These are phyloP conservation scores for Agrocybe praecox DNA, from an alignment of 768 basidiomycete genomes.

Conservation along the genomic window DNA sequence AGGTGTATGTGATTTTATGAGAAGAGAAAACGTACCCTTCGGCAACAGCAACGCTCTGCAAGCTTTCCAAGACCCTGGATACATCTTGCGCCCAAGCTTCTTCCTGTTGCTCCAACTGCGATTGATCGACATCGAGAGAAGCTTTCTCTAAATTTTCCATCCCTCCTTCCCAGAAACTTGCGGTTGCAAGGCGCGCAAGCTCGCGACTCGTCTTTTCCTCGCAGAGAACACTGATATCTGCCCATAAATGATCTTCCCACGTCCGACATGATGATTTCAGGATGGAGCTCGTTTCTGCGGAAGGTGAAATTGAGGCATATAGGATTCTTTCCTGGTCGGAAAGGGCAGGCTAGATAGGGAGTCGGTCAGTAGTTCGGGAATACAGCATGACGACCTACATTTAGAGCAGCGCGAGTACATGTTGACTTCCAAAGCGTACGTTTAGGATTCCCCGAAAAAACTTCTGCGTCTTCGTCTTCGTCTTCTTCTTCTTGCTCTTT, in stretches of 20 bases:
- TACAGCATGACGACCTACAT: conserved; percentile 44
- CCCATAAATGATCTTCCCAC: conserved; percentile 98
- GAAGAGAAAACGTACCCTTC: conserved; percentile 54
- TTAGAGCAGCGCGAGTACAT: conserved; percentile 78
- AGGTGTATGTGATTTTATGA: not conserved
- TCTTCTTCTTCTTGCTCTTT: conserved; percentile 47
- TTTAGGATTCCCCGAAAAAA: conserved; percentile 75
- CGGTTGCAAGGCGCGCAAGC: conserved; percentile 60
- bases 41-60: conserved; percentile 58
- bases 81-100: conserved; percentile 73
- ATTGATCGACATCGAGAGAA: conserved; percentile 23
- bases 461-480: conserved; percentile 51
- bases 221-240: conserved; percentile 76
- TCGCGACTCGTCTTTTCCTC: conserved; percentile 79
- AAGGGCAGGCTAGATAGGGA: conserved; percentile 48
- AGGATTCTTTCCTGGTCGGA: conserved; percentile 79
- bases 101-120: conserved; percentile 43
- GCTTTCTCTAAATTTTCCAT: conserved; percentile 45
- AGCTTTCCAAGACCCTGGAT: conserved; percentile 50
- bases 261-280: conserved; percentile 78
- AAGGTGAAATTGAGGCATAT: conserved; percentile 84
- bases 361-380: not conserved
- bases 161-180: conserved; percentile 83
- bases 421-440: conserved; percentile 87
- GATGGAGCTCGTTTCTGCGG: conserved; percentile 60